Conservation (phyloP, 306 rosid genomes). For the Ammopiptanthus mongolicus region DNA sequence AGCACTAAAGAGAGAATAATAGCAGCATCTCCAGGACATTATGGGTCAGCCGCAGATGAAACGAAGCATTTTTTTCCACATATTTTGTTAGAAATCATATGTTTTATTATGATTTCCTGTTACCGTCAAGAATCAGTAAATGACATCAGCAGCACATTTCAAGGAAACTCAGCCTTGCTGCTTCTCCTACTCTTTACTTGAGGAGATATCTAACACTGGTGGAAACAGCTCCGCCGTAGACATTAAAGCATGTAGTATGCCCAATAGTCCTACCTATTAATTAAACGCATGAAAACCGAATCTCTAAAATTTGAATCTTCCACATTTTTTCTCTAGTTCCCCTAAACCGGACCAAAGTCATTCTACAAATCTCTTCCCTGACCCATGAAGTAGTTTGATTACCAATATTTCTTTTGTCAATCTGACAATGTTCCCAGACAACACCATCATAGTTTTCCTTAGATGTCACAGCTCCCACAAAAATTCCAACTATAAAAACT, state of each 20-base stretch:
- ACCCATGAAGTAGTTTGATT: background rate
- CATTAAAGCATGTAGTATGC: background rate
- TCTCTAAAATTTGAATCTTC: background rate
- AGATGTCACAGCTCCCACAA: background rate
- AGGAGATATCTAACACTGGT: background rate
- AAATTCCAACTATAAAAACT: background rate
- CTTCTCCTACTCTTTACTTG: background rate
- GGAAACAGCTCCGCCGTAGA: background rate
- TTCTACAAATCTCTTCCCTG: background rate
- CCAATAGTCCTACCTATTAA: background rate
- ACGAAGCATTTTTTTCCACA: background rate
- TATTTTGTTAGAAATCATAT: background rate
- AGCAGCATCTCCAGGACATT: conserved; percentile 3
- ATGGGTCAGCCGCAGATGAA: conserved; percentile 15
- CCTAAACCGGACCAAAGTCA: conserved; percentile 4
- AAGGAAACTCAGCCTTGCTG: background rate
- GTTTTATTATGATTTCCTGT: background rate
- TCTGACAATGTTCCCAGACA: background rate
- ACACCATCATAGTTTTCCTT: conserved; percentile 7
- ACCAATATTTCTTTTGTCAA: background rate
- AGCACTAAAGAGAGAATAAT: conserved; percentile 13
- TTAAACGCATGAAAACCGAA: conserved; percentile 11
- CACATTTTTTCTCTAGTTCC: background rate
- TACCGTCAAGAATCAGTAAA: background rate
- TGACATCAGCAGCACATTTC: background rate